Percentiles rank a stretch among this genome's conserved stretches.
These are phyloP conservation scores for Mucor piriformis DNA, from an alignment of 371 early-diverging fungal genomes.

Conservation along the genomic window DNA sequence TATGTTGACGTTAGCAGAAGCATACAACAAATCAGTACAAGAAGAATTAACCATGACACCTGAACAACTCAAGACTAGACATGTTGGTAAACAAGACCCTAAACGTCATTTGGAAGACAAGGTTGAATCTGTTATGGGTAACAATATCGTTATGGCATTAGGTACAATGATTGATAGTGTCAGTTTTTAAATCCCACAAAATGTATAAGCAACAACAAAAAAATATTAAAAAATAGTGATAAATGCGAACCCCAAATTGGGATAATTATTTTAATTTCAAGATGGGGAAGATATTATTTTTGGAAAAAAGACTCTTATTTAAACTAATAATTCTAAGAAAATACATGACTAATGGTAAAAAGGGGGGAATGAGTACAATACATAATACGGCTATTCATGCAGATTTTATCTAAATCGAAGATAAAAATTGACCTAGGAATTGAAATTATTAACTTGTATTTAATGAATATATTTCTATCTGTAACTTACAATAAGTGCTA, in stretches of 20 bases:
- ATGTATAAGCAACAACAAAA: not conserved
- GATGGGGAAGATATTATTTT: not conserved
- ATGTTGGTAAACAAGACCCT: constrained; percentile 98
- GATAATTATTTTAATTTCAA: not conserved
- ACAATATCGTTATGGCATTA: constrained; percentile 94
- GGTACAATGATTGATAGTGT: constrained; percentile 91
- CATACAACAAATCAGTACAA: constrained; percentile 94
- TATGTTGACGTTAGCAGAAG: constrained; percentile 88
- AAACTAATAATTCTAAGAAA: not conserved
- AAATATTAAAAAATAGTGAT: not conserved
- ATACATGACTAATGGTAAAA: not conserved
- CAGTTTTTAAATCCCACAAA: constrained; percentile 54
- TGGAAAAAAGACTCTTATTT: not conserved
- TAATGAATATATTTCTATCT: not conserved
- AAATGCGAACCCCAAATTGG: not conserved
- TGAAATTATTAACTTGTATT: not conserved
- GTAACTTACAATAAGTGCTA: constrained; percentile 33
- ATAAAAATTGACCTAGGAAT: constrained; percentile 33
- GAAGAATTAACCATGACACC: constrained; percentile 94
- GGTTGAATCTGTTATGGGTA: constrained; percentile 88
- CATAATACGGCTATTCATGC: constrained; percentile 2
- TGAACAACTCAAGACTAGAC: constrained; percentile 94
- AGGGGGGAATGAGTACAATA: constrained; percentile 1
- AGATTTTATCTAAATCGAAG: constrained; percentile 30
- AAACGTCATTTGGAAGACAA: constrained; percentile 95